These are phyloP conservation scores for Penicillium cosmopolitanum DNA, from an alignment of 495 filamentous ascomycete species.

Conservation along the genomic window DNA sequence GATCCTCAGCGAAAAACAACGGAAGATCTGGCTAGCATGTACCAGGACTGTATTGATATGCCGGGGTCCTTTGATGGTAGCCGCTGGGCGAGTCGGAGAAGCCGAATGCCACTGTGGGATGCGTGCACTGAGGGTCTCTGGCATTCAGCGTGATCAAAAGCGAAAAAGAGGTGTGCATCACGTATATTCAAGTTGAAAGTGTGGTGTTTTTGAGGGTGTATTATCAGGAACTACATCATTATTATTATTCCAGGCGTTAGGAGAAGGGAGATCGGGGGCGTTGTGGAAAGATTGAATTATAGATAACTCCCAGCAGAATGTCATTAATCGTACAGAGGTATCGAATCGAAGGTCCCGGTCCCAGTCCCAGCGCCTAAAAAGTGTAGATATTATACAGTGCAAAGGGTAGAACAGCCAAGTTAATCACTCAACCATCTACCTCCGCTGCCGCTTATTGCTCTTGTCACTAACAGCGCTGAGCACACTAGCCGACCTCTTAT, in stretches of 20 bases:
- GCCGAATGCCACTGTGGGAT: slow-evolving; percentile 20
- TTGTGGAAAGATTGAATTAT: slow-evolving; percentile 12
- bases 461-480: slow-evolving; percentile 70
- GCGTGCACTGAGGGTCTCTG: slow-evolving; percentile 6
- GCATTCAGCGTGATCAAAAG: slow-evolving; percentile 5
- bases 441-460: slow-evolving; percentile 71
- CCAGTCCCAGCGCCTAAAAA: slow-evolving; percentile 5
- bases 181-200: not conserved
- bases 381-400: slow-evolving; percentile 13
- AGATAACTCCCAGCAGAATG: slow-evolving; percentile 20
- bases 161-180: not conserved
- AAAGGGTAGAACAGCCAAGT: not conserved
- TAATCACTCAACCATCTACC: slow-evolving; percentile 41
- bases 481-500: slow-evolving; percentile 79
- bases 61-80: slow-evolving; percentile 34
- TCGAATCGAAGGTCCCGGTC: slow-evolving; percentile 19
- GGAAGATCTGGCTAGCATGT: slow-evolving; percentile 25
- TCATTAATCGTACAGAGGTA: slow-evolving; percentile 48
- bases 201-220: not conserved
- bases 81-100: slow-evolving; percentile 31
- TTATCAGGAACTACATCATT: not conserved
- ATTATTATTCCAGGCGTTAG: slow-evolving; percentile 19
- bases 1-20: slow-evolving; percentile 21
- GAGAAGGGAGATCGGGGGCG: not conserved
- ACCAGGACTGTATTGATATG: slow-evolving; percentile 36